These are phyloP conservation scores for Penicillium steckii DNA, from an alignment of 495 filamentous ascomycete genomes.

Conservation along the genomic window DNA sequence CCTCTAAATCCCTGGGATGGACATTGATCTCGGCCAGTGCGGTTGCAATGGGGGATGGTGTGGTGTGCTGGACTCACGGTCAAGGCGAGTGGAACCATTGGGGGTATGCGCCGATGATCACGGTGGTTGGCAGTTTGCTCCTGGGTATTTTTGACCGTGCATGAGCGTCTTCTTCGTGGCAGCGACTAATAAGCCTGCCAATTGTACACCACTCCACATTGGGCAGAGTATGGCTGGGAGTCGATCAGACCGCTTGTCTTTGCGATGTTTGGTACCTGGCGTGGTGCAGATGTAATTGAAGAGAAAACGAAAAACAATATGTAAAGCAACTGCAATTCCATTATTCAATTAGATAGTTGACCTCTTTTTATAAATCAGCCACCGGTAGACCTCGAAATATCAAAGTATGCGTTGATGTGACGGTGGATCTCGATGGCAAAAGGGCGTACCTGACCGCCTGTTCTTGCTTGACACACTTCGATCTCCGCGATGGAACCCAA, in stretches of 20 bases:
- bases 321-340: no score
- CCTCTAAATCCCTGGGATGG: slow-evolving; percentile 41
- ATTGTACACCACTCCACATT: slow-evolving; percentile 13
- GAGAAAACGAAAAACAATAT: not conserved
- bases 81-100: slow-evolving; percentile 55
- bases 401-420: no score
- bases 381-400: no score
- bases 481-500: slow-evolving; percentile 6
- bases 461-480: slow-evolving; percentile 7
- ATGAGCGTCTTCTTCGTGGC: slow-evolving; percentile 1
- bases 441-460: slow-evolving; percentile 28
- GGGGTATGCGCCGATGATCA: slow-evolving; percentile 49
- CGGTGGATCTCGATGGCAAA: not conserved
- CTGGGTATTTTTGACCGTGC: slow-evolving; percentile 16
- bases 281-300: not conserved
- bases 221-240: slow-evolving; percentile 1
- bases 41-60: slow-evolving; percentile 48
- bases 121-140: slow-evolving; percentile 32
- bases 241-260: not conserved
- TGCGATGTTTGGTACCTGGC: not conserved
- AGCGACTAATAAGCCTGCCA: slow-evolving; percentile 11
- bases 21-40: slow-evolving; percentile 43
- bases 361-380: no score
- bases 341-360: no score
- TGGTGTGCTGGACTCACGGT: slow-evolving; percentile 38